phyloP scores from a whole-genome alignment of 306 rosid genomes.

The Pueraria montana region DNA sequence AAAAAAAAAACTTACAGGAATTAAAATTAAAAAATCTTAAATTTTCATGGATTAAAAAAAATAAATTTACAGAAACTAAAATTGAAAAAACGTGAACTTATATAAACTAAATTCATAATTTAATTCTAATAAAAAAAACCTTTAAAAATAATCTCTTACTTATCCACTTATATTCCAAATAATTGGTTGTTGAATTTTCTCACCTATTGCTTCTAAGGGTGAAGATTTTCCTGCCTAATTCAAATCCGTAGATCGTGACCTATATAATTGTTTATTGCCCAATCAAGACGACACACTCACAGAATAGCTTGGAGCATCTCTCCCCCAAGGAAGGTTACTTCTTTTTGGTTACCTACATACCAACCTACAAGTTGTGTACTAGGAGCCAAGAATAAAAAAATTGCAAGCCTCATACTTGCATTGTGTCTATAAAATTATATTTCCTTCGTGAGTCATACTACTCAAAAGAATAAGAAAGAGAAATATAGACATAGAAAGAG shows the following conservation, averaged over 20 bases:
- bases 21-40: too few relatives aligned
- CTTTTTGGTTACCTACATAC: not conserved
- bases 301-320: not conserved
- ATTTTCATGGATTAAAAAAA: too few relatives aligned
- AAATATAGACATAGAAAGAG: not conserved
- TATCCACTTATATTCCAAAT: not conserved
- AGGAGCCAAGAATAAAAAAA: not conserved
- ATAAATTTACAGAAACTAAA: too few relatives aligned
- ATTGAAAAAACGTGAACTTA: too few relatives aligned
- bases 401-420: not conserved
- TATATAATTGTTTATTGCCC: not conserved
- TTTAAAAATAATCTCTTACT: not conserved
- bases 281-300: not conserved
- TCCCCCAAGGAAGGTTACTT: not conserved
- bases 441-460: not conserved
- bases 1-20: too few relatives aligned
- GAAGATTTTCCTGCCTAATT: constrained; percentile 16
- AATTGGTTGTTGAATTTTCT: not conserved
- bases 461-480: not conserved
- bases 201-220: not conserved
- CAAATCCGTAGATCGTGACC: not conserved
- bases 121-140: too few relatives aligned
- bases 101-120: too few relatives aligned
- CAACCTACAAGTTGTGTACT: not conserved
- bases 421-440: constrained; percentile 17